phyloP scores from a whole-genome alignment of 805 yeast genomes.

The Saccharomycopsis sp. region DNA sequence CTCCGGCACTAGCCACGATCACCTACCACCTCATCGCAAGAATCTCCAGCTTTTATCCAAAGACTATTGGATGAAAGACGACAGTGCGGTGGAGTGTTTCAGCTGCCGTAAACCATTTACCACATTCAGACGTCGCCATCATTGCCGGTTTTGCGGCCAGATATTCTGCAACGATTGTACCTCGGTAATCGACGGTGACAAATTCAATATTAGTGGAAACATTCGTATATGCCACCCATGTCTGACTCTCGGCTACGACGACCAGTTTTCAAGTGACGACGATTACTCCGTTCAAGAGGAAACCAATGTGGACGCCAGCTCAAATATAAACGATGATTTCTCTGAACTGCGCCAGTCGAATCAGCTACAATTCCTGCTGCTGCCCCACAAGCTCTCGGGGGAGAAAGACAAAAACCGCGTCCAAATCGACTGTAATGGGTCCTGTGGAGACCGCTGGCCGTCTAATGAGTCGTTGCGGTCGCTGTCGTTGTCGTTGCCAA shows the following conservation, averaged over 20 bases:
- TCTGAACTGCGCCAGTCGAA: background rate
- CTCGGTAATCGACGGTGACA: slow-evolving; percentile 56
- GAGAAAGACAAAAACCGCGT: slow-evolving; percentile 5
- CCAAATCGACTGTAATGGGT: background rate
- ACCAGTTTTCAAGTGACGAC: slow-evolving; percentile 45
- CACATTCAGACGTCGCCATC: slow-evolving; percentile 87
- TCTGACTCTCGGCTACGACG: slow-evolving; percentile 59
- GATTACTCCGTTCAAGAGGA: slow-evolving; percentile 25
- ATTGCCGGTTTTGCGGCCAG: slow-evolving; percentile 94
- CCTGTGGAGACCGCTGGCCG: background rate
- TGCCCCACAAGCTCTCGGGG: background rate
- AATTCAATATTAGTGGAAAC: slow-evolving; percentile 57
- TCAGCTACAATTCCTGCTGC: background rate
- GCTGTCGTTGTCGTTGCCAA: background rate
- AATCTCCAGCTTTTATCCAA: slow-evolving; percentile 29
- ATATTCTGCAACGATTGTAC: slow-evolving; percentile 87
- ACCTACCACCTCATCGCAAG: background rate
- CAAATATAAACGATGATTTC: background rate
- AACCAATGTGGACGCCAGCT: slow-evolving; percentile 9
- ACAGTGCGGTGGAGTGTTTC: slow-evolving; percentile 82
- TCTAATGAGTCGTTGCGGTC: background rate
- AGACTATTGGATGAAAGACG: slow-evolving; percentile 96
- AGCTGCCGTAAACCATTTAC: slow-evolving; percentile 74
- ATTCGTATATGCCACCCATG: slow-evolving; percentile 77
- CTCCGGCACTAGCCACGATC: slow-evolving; percentile 2